Evolutionary conservation across 2,329 filamentous ascomycete genomes (phyloP).

Genomic region (Colletotrichum abscissum): DNA sequence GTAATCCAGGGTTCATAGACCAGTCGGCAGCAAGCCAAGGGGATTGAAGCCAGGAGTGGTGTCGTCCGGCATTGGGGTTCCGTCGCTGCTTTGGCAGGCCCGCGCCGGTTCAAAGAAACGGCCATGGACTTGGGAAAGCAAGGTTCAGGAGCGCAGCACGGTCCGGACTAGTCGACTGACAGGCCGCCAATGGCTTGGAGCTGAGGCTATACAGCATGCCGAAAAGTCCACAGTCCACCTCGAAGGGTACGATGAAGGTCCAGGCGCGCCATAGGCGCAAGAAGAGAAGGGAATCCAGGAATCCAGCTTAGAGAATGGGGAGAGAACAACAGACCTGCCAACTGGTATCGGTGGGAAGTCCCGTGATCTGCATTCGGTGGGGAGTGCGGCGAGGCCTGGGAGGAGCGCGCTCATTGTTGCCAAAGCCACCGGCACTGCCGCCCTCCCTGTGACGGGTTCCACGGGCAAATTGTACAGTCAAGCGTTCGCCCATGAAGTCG

Average conservation of each 20-base stretch:
- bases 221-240: slow-evolving; percentile 23
- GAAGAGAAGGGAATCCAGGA: slow-evolving; percentile 46
- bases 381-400: slow-evolving; percentile 91
- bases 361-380: slow-evolving; percentile 97
- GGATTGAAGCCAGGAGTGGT: background rate
- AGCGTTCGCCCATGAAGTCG: slow-evolving; percentile 96
- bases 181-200: slow-evolving; percentile 5
- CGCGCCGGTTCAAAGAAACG: slow-evolving; percentile 34
- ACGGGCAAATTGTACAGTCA: slow-evolving; percentile 98
- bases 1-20: slow-evolving; percentile 20
- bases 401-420: slow-evolving; percentile 65
- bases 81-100: slow-evolving; percentile 22
- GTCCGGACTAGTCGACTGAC: slow-evolving; percentile 10
- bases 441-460: slow-evolving; percentile 73
- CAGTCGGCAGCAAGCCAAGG: slow-evolving; percentile 11
- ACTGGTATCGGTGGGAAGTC: slow-evolving; percentile 97
- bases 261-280: slow-evolving; percentile 31
- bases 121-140: slow-evolving; percentile 24
- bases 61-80: slow-evolving; percentile 32
- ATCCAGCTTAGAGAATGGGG: slow-evolving; percentile 67
- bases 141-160: slow-evolving; percentile 28
- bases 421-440: slow-evolving; percentile 45
- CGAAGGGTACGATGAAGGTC: slow-evolving; percentile 5
- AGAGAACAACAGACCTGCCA: slow-evolving; percentile 95
- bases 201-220: slow-evolving; percentile 9